phyloP scores from a whole-genome alignment of 78 protist genomes.

The Dictyostelium firmibasis region DNA sequence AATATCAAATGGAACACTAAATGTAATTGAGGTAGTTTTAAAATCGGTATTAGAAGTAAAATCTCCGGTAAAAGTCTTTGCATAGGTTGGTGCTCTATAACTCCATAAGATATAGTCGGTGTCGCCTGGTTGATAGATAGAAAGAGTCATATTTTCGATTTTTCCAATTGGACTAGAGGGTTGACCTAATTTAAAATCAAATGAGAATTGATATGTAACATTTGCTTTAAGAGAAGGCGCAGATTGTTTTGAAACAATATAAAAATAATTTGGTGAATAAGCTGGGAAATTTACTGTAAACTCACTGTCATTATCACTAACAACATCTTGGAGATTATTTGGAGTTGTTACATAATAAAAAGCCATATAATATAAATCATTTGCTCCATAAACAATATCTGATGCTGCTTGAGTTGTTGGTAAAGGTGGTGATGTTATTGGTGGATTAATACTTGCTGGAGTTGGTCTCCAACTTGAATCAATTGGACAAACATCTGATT shows the following conservation, averaged over 20 bases:
- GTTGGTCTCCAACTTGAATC: constrained; percentile 24
- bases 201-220: neutral
- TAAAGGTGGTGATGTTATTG: constrained; percentile 4
- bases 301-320: neutral
- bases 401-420: neutral
- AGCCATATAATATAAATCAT: neutral
- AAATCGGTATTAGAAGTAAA: neutral
- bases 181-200: constrained; percentile 4
- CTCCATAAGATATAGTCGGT: neutral
- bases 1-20: neutral
- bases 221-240: neutral
- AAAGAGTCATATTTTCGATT: neutral
- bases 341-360: neutral
- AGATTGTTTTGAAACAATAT: neutral
- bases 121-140: neutral
- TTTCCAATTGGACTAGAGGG: too few relatives aligned
- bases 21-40: neutral
- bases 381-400: neutral
- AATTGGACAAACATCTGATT: too few relatives aligned
- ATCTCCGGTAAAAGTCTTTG: neutral
- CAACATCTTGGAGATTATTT: neutral
- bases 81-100: neutral
- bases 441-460: neutral
- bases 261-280: neutral
- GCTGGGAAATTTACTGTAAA: neutral